These are phyloP conservation scores for Cadophora luteo-olivacea DNA, from an alignment of 2,329 filamentous ascomycete species.

Conservation along the genomic window DNA sequence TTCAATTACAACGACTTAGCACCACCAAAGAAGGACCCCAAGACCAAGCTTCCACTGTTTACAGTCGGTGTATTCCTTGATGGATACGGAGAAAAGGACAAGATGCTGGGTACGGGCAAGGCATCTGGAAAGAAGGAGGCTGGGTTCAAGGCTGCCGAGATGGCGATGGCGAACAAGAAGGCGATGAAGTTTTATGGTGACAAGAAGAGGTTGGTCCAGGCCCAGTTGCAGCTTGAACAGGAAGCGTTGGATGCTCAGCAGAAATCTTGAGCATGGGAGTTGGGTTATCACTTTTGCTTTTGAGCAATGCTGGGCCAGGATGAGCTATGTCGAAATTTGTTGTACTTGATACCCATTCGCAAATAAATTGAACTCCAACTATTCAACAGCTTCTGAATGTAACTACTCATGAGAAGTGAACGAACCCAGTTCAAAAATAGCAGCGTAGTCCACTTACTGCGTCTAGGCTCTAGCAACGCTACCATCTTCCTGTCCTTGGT, in stretches of 20 bases:
- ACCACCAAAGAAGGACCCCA: conserved; percentile 59
- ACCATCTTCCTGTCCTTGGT: too few species aligned
- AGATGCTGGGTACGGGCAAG: conserved; percentile 67
- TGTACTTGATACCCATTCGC: conserved; percentile 7
- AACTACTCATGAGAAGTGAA: too few species aligned
- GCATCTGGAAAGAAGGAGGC: conserved; percentile 74
- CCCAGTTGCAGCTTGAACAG: conserved; percentile 41
- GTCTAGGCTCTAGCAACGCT: too few species aligned
- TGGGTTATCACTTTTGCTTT: background rate
- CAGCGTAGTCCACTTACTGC: too few species aligned
- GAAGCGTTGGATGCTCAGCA: conserved; percentile 29
- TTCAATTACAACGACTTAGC: conserved; percentile 67
- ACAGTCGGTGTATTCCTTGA: conserved; percentile 69
- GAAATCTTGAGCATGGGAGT: background rate
- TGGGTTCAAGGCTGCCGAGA: conserved; percentile 67
- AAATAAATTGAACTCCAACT: background rate
- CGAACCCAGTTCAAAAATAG: too few species aligned
- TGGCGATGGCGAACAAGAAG: conserved; percentile 71
- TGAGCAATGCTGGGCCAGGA: background rate
- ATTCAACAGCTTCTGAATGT: background rate
- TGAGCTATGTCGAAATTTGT: background rate
- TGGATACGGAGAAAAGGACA: conserved; percentile 70
- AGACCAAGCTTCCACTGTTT: conserved; percentile 61
- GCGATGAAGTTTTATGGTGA: conserved; percentile 55
- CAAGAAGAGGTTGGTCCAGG: conserved; percentile 53